These are phyloP conservation scores for Actinomortierella ambigua DNA, from an alignment of 371 early-diverging fungal species.

Conservation along the genomic window DNA sequence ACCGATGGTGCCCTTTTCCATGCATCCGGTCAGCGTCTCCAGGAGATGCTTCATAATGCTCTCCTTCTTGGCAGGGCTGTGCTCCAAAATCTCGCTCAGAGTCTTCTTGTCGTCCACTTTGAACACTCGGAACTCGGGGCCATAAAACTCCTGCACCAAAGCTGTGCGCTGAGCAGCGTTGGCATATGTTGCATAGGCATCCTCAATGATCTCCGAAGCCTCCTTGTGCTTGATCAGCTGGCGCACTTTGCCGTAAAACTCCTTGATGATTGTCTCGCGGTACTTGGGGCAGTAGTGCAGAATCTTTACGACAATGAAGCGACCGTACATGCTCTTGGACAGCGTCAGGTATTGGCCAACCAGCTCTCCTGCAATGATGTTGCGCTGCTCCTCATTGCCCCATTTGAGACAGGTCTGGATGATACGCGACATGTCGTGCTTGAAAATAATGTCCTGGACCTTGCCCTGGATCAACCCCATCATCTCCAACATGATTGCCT, in stretches of 20 bases:
- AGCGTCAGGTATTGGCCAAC: conserved; percentile 76
- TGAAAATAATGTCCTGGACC: conserved; percentile 90
- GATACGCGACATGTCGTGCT: conserved; percentile 95
- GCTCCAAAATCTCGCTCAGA: conserved; percentile 68
- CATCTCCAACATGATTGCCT: conserved; percentile 72
- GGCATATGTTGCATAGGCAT: conserved; percentile 82
- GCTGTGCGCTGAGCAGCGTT: conserved; percentile 76
- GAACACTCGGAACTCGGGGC: conserved; percentile 89
- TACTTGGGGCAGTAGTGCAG: conserved; percentile 77
- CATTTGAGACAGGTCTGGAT: conserved; percentile 92
- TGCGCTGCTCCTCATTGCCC: conserved; percentile 81
- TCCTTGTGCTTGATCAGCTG: conserved; percentile 79
- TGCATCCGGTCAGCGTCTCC: conserved; percentile 68
- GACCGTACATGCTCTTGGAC: conserved; percentile 84
- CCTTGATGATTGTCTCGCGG: conserved; percentile 74
- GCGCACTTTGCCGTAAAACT: conserved; percentile 83
- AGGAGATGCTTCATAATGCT: conserved; percentile 74
- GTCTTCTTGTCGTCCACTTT: conserved; percentile 65
- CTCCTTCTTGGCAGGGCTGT: conserved; percentile 79
- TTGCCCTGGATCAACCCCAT: conserved; percentile 84
- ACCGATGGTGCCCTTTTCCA: conserved; percentile 86
- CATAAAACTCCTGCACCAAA: conserved; percentile 92
- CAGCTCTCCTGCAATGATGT: conserved; percentile 82
- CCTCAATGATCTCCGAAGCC: conserved; percentile 84
- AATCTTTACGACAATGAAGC: conserved; percentile 87